Conservation (phyloP, 2,329 filamentous ascomycete genomes). For the Sporothrix schenckii region DNA sequence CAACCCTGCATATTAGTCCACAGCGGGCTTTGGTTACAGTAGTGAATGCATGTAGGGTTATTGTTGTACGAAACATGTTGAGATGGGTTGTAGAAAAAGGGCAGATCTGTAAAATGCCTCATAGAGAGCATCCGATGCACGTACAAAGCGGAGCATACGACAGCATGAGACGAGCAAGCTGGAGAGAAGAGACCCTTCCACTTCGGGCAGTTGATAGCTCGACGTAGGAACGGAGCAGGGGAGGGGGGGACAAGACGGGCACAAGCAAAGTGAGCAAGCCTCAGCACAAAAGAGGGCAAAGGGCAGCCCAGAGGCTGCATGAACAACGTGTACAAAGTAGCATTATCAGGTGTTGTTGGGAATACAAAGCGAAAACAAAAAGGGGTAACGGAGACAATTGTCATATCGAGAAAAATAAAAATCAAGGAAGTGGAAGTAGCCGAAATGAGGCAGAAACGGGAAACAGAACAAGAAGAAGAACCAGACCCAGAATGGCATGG, state of each 20-base stretch:
- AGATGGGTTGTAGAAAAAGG: not conserved
- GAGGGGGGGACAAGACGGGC: not conserved
- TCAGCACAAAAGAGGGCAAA: not conserved
- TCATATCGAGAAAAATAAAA: not conserved
- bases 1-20: not conserved
- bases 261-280: not conserved
- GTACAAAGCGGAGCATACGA: not conserved
- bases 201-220: conserved; percentile 24
- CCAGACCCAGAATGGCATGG: not conserved
- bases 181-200: not conserved
- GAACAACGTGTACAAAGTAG: not conserved
- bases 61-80: conserved; percentile 14
- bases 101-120: conserved; percentile 19
- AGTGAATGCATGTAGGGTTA: not conserved
- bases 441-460: not conserved
- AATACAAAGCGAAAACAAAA: not conserved
- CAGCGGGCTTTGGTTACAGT: not conserved
- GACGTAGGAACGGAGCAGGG: conserved; percentile 25
- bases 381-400: not conserved
- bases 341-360: conserved; percentile 11
- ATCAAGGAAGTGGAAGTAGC: not conserved
- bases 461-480: not conserved
- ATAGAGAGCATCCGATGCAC: conserved; percentile 2
- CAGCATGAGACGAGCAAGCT: not conserved
- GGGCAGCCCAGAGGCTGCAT: not conserved